Base-by-base conservation (phyloP, 345 rosid species). In the Citrus medica region DNA sequence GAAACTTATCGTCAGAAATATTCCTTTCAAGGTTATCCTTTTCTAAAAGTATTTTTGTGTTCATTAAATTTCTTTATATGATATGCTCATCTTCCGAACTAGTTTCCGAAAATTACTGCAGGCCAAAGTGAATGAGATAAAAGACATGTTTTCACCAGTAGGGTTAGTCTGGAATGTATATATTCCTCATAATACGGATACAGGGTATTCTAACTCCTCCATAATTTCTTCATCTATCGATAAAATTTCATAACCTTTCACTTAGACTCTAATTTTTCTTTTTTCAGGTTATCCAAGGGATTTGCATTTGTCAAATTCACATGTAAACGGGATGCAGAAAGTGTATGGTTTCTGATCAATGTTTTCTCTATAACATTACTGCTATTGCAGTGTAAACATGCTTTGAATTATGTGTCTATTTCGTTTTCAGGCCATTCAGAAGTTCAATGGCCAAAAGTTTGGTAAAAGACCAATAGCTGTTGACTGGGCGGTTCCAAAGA, bases 401-500 rank as follows among this genome's bases (percentile, higher is more conserved):
- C 46, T 61, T 83, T 79, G 67, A 38, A 59, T 25, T 46, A 2
- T 16, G 7, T 82, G 19, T 69, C 42, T 81, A 51, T 78, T 62
- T 16, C 1, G 32, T 53, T 78, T 83, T 84, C 91, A 94, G 99
- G 98, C 97, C 81, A 92, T 94, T 85, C 76, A 90, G 86, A 91
- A 88, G 90, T 94, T 95, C 88, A 94, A 95, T n/a, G 93, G 91
- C 74, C 83, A 90, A 80, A 82, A 65, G 87, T 88, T 92, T 86
- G 86, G 80, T 71, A 89, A 88, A 86, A 89, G 99, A 81, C 89
- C 97, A 42, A 89, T 94, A 82, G 97, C 97, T 69, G 95, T 96
- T 78, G 99, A 96, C 81, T 93, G 97, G 99, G 99, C 97, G 77
- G 92, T 96, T 84, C 88, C 99, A 19, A 96, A 94, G 85, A 96